Conservation (phyloP, 805 yeast genomes). For the Maudiozyma bulderi region DNA sequence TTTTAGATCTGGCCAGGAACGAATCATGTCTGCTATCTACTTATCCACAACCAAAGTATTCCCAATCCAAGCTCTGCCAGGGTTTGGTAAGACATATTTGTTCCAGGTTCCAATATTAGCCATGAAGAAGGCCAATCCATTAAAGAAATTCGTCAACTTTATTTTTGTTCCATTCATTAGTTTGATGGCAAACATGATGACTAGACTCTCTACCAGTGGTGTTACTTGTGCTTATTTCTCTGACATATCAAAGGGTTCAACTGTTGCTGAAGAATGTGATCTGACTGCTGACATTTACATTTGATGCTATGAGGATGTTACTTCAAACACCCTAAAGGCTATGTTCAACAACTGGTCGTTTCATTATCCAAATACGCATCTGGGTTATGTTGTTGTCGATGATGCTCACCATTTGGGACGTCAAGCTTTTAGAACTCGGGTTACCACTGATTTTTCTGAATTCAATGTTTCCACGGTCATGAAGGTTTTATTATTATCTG, state of each 20-base stretch:
- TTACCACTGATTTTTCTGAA: not conserved
- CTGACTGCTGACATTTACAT: not conserved
- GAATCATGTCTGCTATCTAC: not conserved
- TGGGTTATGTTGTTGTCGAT: not conserved
- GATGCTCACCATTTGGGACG: not conserved
- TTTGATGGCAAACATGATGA: not conserved
- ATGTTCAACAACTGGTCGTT: not conserved
- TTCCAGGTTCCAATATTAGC: not conserved
- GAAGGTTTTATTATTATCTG: not conserved
- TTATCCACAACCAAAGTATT: not conserved
- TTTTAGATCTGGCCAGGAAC: not conserved
- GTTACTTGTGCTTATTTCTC: not conserved
- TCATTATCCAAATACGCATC: not conserved
- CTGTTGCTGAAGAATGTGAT: not conserved
- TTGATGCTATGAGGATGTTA: not conserved
- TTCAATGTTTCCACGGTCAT: not conserved
- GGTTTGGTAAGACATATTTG: not conserved
- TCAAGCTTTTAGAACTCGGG: not conserved
- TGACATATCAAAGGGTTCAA: not conserved
- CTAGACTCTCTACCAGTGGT: not conserved
- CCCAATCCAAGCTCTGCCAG: not conserved
- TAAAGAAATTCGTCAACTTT: not conserved
- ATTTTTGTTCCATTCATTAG: not conserved
- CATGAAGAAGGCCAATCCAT: not conserved
- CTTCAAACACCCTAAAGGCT: not conserved